A percentile compares a stretch with the other conserved stretches of the same genome.
These are phyloP conservation scores for Sporothrix sp. DNA, from an alignment of 2,329 filamentous ascomycete genomes.

Conservation along the genomic window DNA sequence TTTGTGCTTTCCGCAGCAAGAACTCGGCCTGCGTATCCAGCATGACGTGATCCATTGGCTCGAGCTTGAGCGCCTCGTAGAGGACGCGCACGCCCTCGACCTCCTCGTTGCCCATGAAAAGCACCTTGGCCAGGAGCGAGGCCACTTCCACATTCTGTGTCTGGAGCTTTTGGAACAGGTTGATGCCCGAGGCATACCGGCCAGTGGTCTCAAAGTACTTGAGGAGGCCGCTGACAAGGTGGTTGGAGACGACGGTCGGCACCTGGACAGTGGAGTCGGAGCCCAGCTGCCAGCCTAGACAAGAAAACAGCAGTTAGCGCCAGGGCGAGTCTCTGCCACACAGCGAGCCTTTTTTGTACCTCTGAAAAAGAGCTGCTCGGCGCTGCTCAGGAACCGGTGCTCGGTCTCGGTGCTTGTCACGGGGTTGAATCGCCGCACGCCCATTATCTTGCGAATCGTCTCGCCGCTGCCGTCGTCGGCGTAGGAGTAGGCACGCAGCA, in stretches of 20 bases:
- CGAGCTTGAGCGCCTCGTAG: conserved; percentile 77
- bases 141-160: conserved; percentile 88
- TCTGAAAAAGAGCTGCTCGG: conserved; percentile 89
- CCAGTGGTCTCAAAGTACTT: conserved; percentile 95
- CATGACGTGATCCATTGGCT: conserved; percentile 96
- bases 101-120: conserved; percentile 92
- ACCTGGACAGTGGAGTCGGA: conserved; percentile 97
- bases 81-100: conserved; percentile 87
- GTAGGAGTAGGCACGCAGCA: conserved; percentile 89
- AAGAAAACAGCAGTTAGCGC: background rate
- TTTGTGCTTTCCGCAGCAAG: conserved; percentile 69
- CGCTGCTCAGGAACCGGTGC: conserved; percentile 88
- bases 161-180: conserved; percentile 92
- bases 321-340: no score
- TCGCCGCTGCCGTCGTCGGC: conserved; percentile 92
- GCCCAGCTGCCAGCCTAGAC: conserved; percentile 78
- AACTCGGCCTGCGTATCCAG: conserved; percentile 92
- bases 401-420: conserved; percentile 98
- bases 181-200: conserved; percentile 88
- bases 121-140: conserved; percentile 79
- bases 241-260: conserved; percentile 91
- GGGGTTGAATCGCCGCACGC: conserved; percentile 93
- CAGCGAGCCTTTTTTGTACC: conserved; percentile 37
- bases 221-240: conserved; percentile 84
- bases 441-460: conserved; percentile 91